Evolutionary conservation across 2,329 filamentous ascomycete genomes (phyloP).

Genomic region (Pseudogymnoascus sp.): DNA sequence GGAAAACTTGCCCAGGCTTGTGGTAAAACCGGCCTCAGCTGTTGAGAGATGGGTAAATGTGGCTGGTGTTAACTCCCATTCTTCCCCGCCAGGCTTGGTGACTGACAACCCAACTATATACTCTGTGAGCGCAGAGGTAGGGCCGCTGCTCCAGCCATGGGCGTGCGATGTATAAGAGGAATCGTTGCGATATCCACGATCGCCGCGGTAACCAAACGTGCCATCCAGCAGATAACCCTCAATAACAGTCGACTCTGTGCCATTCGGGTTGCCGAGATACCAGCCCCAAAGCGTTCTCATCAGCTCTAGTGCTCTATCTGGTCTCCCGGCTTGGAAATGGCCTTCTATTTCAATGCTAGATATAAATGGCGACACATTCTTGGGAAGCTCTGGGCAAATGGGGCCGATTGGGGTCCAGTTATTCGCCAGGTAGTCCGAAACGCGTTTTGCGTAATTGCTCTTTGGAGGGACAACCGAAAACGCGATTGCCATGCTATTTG

Average conservation of each 20-base stretch:
- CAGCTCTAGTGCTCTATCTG: constrained; percentile 46
- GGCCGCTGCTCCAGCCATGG: constrained; percentile 44
- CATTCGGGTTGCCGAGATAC: constrained; percentile 50
- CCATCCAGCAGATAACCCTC: constrained; percentile 52
- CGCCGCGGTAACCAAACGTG: constrained; percentile 48
- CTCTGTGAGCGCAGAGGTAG: constrained; percentile 39
- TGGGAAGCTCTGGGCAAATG: constrained; percentile 47
- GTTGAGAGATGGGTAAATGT: constrained; percentile 31
- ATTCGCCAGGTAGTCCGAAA: constrained; percentile 38
- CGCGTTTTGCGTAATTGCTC: constrained; percentile 26
- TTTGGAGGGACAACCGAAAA: constrained; percentile 14
- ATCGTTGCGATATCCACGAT: constrained; percentile 45
- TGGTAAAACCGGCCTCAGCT: constrained; percentile 36
- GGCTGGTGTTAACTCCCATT: constrained; percentile 35
- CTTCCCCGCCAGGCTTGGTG: constrained; percentile 29
- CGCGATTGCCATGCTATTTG: constrained; percentile 46
- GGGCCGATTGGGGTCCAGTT: constrained; percentile 53
- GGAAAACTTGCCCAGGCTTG: constrained; percentile 32
- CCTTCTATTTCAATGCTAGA: constrained; percentile 52
- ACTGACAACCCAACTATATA: constrained; percentile 37
- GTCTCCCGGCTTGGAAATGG: constrained; percentile 42
- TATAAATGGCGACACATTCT: constrained; percentile 52
- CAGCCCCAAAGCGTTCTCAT: constrained; percentile 53
- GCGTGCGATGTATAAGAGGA: constrained; percentile 41
- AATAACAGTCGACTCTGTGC: constrained; percentile 51